A percentile compares a stretch with the other conserved stretches of the same genome.
These are phyloP conservation scores for Coniochaeta sp. DNA, from an alignment of 2,329 filamentous ascomycete species.

Conservation along the genomic window DNA sequence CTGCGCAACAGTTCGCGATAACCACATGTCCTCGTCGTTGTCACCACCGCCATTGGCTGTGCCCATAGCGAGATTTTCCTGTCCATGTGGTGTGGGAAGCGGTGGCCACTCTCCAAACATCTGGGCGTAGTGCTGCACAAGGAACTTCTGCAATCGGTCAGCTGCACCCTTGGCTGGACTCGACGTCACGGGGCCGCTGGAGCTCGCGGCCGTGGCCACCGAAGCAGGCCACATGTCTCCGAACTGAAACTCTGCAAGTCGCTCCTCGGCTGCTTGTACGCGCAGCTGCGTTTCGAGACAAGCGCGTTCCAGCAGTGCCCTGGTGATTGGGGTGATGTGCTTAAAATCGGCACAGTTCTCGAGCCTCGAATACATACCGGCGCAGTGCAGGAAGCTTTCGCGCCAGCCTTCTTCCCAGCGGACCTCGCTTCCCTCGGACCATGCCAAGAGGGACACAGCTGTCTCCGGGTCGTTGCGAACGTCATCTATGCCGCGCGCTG, in stretches of 20 bases:
- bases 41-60: conserved; percentile 14
- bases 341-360: conserved; percentile 49
- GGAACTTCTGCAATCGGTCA: conserved; percentile 53
- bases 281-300: conserved; percentile 55
- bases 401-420: conserved; percentile 61
- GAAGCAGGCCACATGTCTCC: conserved; percentile 50
- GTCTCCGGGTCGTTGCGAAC: conserved; percentile 51
- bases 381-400: conserved; percentile 60
- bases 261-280: conserved; percentile 54
- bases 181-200: conserved; percentile 18
- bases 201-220: conserved; percentile 18
- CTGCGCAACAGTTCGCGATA: conserved; percentile 50
- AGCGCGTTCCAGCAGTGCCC: conserved; percentile 54
- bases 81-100: conserved; percentile 11
- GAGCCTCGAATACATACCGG: conserved; percentile 53
- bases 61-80: conserved; percentile 6
- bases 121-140: conserved; percentile 48
- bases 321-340: conserved; percentile 52
- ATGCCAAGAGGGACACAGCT: conserved; percentile 56
- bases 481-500: conserved; percentile 54
- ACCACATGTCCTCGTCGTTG: conserved; percentile 44
- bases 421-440: conserved; percentile 55
- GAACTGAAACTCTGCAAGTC: conserved; percentile 53
- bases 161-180: conserved; percentile 45
- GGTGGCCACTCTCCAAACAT: conserved; percentile 58